Evolutionary conservation across 2,329 filamentous ascomycete species (phyloP), one percentile per base, ranked within the genome.

Genomic region (Talaromyces sp.): DNA sequence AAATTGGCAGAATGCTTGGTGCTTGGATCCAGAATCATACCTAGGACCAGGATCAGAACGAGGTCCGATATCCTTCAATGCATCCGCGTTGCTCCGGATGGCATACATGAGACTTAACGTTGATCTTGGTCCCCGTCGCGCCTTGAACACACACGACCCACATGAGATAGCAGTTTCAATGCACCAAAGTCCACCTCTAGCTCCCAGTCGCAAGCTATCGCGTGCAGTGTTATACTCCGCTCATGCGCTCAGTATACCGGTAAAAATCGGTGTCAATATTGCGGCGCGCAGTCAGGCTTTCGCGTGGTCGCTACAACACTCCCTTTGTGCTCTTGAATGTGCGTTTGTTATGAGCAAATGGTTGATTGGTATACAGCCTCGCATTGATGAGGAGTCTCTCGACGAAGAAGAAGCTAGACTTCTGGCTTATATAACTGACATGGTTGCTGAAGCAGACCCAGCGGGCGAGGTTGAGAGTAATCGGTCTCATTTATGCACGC

Each of bases 201-300:
- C 80, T 33, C 71, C 79, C 8, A 45, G 30, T 24, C 40, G 20
- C 10, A 81, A 82, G 40, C 77, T 88, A 17, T 82, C 82, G 32
- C 75, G 84, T 45, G 86, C 86, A 1, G 82, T 88, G 1, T 77
- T 87, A 27, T 86, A 89, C 64, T 85, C 84, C 1, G 83, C 86
- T 27, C 86, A 88, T 64, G 85, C 86, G 0, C 71, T 89, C 27
- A 86, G 85, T 3, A 84, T 87, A n/a, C 65, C 65, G 2, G 54
- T 66, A 6, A 55, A 57, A 14, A 57, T 66, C 5, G 61, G 61
- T 0, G 53, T 63, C 16, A 57, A 61, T 27, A 59, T 58, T 16
- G 60, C 63, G 10, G 54, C 61, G 0, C 52, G 49, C 3, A 64
- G 49, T 16, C 64, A 65, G 37, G 47, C 58, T 0, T 58, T 64